Evolutionary conservation across 371 early-diverging fungal genomes (phyloP).

Genomic region (Catenaria anguillulae): DNA sequence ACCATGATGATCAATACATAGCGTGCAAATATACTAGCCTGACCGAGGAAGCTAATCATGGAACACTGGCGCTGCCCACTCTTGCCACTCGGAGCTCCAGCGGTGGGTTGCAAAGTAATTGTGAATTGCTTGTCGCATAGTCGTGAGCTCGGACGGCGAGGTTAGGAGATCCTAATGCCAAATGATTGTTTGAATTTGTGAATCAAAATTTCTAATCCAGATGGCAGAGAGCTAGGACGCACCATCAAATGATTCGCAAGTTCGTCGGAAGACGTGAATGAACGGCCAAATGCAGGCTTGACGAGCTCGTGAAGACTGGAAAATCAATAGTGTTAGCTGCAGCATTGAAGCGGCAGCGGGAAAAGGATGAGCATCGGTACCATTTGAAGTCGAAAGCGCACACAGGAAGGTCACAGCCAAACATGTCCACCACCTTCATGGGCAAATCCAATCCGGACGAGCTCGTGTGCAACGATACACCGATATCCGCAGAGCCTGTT

Average conservation of each 20-base stretch:
- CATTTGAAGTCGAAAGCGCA: slow-evolving; percentile 59
- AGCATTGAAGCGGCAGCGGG: neutral
- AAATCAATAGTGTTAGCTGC: neutral
- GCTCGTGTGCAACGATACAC: slow-evolving; percentile 78
- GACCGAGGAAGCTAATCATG: too few relatives aligned
- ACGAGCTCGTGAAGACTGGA: slow-evolving; percentile 73
- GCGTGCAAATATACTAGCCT: too few relatives aligned
- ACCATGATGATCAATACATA: too few relatives aligned
- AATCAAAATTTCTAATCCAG: neutral
- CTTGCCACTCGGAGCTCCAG: neutral
- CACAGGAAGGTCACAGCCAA: slow-evolving; percentile 86
- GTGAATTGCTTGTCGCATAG: neutral
- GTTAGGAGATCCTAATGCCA: neutral
- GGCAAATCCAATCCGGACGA: slow-evolving; percentile 90
- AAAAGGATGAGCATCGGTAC: slow-evolving; percentile 18
- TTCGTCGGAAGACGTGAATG: slow-evolving; percentile 51
- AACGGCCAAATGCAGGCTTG: slow-evolving; percentile 55
- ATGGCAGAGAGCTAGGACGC: neutral
- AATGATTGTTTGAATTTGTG: neutral
- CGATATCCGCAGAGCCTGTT: slow-evolving; percentile 70
- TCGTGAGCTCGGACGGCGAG: neutral
- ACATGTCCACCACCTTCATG: slow-evolving; percentile 97
- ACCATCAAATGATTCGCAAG: slow-evolving; percentile 30
- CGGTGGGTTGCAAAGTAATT: neutral
- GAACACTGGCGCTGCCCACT: neutral